Evolutionary conservation across 2,329 filamentous ascomycete genomes (phyloP), one percentile per base, ranked within the genome.

Genomic region (Aureobasidium uvarum): DNA sequence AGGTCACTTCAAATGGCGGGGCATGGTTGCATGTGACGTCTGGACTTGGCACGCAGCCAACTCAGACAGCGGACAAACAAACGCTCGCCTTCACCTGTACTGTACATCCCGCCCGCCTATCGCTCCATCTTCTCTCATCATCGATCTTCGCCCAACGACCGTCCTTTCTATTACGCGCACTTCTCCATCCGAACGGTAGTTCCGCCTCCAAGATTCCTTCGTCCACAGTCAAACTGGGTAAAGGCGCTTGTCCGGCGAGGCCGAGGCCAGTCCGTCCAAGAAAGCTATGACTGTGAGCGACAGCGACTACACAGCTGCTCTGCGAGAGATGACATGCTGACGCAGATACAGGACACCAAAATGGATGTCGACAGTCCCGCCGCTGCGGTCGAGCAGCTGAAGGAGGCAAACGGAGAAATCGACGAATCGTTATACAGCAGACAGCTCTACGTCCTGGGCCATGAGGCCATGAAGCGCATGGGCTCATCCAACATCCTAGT

Each of bases 381-480:
- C 69, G 81, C 83, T 70, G 83, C 83, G 58, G 81, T 84, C 67
- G 83, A 86, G 76, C 81, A 84, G 78, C 81, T 86, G 71, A 86
- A 86, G 72, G 74, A 79, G 66, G 75, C 74, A 67, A 81, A 84
- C 71, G 85, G 84, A 70, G 86, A 88, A 71, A 89, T 89, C 71
- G 86, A 89, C 71, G 86, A 89, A 77, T 87, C 85, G 46, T 78
- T 89, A 64, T 89, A 89, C 79, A 88, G 85, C 75, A 80, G 86
- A 70, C 86, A 89, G 79, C 83, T 89, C 60, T 89, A 89, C 72
- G 87, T 89, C 65, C 84, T 89, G 65, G 87, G 95, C 65, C 87
- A 89, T 74, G 87, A 89, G 77, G 87, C 95, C 70, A 99, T 99
- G 95, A 98, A 96, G 84, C 92, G 95, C 74, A 99, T 99, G 95